Base-by-base conservation (phyloP, 1,139 yeast genomes). In the Meyerozyma smithsonii region DNA sequence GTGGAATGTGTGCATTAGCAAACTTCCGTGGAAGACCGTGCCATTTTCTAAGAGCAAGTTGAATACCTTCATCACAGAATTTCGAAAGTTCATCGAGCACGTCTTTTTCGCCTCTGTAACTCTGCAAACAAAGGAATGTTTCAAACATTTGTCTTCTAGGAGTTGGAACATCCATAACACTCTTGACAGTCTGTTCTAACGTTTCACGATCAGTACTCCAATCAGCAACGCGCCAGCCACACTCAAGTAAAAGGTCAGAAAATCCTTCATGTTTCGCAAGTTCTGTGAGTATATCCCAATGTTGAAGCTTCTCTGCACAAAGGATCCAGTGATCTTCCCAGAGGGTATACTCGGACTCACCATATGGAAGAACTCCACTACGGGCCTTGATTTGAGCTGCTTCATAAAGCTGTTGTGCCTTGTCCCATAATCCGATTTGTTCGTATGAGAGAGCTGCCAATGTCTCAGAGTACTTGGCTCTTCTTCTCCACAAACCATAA, bases 311-410 rank as follows among this genome's bases (percentile, higher is more conserved):
- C 57, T 94, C 97, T 2, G 98, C 96, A 68, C 98, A 90, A 28
- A 87, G 66, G 41, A 94, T 88, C 99, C 98, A 94, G 52, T 92
- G 95, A 56, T 94, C 98, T 64, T 94, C 99, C 99, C 99, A 94
- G 36, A 94, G 69, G 0, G 95, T 82, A 55, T 94, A 94, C 55
- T 94, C 99, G 1, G 96, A 80, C 55, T 94, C 97, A 19, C 96
- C 88, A 58, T 88, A 94, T 0, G 98, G 98, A 38, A 92, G 68
- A 3, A 87, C 95, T 2, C 98, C 98, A 55, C 95, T 84, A 44
- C 98, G 72, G 0, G 98, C 98, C 52, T 92, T 90, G 44, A 94
- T 85, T 63, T 94, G 98, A 1, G 98, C 98, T n/a, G 89, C 80
- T 62, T 94, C 99, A 52, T 94, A 94, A 50, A 90, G 66, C 54